Evolutionary conservation across 306 rosid species (phyloP).

Genomic region (Alnus glutinosa): DNA sequence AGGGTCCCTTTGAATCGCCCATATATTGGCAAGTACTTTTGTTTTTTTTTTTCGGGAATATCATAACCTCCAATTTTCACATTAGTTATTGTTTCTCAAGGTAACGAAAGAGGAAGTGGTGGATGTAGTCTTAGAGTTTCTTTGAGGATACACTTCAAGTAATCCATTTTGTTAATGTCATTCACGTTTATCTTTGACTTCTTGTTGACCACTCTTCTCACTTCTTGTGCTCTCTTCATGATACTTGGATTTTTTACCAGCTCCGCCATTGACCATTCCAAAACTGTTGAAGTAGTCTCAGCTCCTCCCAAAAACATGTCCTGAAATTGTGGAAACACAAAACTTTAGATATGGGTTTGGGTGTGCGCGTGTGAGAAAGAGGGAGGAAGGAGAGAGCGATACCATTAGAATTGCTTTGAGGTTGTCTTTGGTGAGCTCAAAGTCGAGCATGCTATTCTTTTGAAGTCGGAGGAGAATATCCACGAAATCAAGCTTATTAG

Average conservation of each 20-base stretch:
- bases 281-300: neutral
- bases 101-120: slow-evolving; percentile 1
- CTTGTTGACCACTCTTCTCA: neutral
- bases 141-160: neutral
- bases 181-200: neutral
- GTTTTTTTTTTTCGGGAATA: slow-evolving; percentile 11
- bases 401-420: slow-evolving; percentile 13
- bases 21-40: neutral
- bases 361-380: neutral
- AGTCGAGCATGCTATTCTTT: neutral
- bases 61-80: slow-evolving; percentile 9
- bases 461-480: slow-evolving; percentile 18
- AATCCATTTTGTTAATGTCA: neutral
- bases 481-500: slow-evolving; percentile 12
- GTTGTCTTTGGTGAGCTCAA: slow-evolving; percentile 11
- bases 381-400: neutral
- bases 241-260: slow-evolving; percentile 8
- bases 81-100: neutral
- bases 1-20: slow-evolving; percentile 20
- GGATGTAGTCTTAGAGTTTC: neutral
- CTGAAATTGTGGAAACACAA: neutral
- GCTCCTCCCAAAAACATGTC: slow-evolving; percentile 24
- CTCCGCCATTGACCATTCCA: slow-evolving; percentile 25
- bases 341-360: neutral
- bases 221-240: too few species aligned